Conservation (phyloP, 2,329 filamentous ascomycete species). For the Fusarium multiceps region DNA sequence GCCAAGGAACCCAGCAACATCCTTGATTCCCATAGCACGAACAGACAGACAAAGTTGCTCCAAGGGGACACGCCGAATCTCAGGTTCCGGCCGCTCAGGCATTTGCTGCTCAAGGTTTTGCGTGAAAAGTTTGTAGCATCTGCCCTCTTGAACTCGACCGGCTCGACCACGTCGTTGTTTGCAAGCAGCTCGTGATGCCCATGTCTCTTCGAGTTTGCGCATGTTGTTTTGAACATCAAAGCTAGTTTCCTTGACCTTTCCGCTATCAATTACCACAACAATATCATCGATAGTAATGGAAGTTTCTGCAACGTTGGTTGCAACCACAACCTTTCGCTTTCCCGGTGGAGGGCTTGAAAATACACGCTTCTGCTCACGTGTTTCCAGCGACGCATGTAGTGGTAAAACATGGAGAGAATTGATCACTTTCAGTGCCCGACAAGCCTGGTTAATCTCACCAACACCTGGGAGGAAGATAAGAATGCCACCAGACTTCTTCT, state of each 20-base stretch:
- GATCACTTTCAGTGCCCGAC: conserved; percentile 77
- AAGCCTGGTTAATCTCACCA: conserved; percentile 87
- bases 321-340: conserved; percentile 90
- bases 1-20: conserved; percentile 83
- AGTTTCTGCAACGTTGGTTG: conserved; percentile 97
- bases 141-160: conserved; percentile 89
- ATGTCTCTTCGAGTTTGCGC: conserved; percentile 92
- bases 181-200: conserved; percentile 92
- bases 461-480: conserved; percentile 96
- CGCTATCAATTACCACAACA: conserved; percentile 94
- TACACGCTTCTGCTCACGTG: conserved; percentile 86
- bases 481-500: conserved; percentile 80
- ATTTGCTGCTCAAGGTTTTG: conserved; percentile 86
- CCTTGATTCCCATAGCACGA: conserved; percentile 89
- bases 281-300: conserved; percentile 99
- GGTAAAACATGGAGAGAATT: conserved; percentile 79
- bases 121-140: conserved; percentile 96
- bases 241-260: conserved; percentile 95
- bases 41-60: conserved; percentile 96
- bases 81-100: conserved; percentile 88
- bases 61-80: conserved; percentile 90
- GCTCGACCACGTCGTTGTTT: conserved; percentile 95
- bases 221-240: conserved; percentile 94
- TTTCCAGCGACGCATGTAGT: conserved; percentile 90
- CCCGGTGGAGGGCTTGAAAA: conserved; percentile 81